Evolutionary conservation across 352 stramenopile genomes (phyloP).

Genomic region (Globisporangium splendens): DNA sequence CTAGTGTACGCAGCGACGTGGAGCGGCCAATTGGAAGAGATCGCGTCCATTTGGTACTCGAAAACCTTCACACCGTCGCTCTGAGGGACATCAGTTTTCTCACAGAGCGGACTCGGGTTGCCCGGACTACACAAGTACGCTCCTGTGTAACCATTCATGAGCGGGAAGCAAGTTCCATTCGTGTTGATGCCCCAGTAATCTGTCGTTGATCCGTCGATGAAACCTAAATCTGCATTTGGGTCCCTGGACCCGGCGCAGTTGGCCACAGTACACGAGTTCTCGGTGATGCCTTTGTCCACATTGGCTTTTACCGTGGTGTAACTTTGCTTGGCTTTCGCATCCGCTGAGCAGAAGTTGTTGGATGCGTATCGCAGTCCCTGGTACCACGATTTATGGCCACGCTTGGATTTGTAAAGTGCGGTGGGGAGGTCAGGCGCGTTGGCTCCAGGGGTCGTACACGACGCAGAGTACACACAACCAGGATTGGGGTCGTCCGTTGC

Average conservation of each 20-base stretch:
- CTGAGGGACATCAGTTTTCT: slow-evolving; percentile 5
- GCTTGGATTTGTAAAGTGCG: slow-evolving; percentile 31
- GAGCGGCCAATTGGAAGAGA: slow-evolving; percentile 90
- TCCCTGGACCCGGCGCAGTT: slow-evolving; percentile 50
- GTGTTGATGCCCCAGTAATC: slow-evolving; percentile 53
- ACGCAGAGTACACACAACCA: slow-evolving; percentile 36
- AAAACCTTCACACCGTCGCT: slow-evolving; percentile 37
- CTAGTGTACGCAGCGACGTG: too few species aligned
- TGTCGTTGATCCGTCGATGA: slow-evolving; percentile 28
- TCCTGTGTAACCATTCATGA: slow-evolving; percentile 58
- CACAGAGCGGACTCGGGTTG: slow-evolving; percentile 35
- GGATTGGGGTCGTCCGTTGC: slow-evolving; percentile 3
- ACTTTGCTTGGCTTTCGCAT: slow-evolving; percentile 22
- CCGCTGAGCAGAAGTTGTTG: slow-evolving; percentile 48
- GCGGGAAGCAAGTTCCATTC: slow-evolving; percentile 56
- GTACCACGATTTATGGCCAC: slow-evolving; percentile 69
- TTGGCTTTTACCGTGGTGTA: slow-evolving; percentile 33
- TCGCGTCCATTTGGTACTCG: slow-evolving; percentile 89
- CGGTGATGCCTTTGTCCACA: too few species aligned
- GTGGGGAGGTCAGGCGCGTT: slow-evolving; percentile 41
- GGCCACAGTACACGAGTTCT: slow-evolving; percentile 31
- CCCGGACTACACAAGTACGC: slow-evolving; percentile 51
- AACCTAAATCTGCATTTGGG: slow-evolving; percentile 36
- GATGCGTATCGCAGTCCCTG: slow-evolving; percentile 48
- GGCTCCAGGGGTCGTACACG: slow-evolving; percentile 37